Evolutionary conservation across 768 basidiomycete genomes (phyloP), one percentile per base, ranked within the genome.

Genomic region (Suillus subluteus): DNA sequence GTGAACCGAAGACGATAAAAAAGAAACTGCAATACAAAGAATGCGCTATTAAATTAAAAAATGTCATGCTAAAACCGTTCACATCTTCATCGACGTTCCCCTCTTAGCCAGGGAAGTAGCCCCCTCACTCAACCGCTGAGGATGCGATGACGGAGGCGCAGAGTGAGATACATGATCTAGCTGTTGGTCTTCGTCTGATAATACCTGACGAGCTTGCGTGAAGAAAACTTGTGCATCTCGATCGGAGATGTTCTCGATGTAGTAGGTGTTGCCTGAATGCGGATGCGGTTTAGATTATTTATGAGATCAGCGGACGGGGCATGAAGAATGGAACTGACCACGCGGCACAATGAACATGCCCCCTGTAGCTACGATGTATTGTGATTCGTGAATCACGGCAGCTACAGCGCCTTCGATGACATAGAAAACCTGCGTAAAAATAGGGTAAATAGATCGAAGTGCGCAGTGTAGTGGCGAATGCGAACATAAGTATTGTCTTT

Each of bases 401-500:
- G 90, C 90, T 15, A 99, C 91, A 2, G 94, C 92, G 13, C 98
- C 98, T 78, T 94, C 88, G 65, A 95, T 86, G 55, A 96, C 89
- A 74, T 90, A 90, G 80, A 92, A 91, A 2, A 90, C 82, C 91
- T 92, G 72, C 26, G 32, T 32, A 38, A 61, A 11, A 43, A 43
- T 4, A 30, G 37, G 18, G 40, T 67, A 40, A 66, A 59, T 6
- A 46, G 30, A 54, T 40, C 3, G 6, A 63, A 46, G 52, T 6
- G 26, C 9, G 23, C 37, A 43, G 23, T 1, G 54, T 6, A 56
- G 58, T 38, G 3, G n/a, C 6, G 50, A 43, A 30, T 11, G 83
- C 92, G 70, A 68, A 95, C 94, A 75, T 93, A 96, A 32, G 94
- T 94, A 71, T 99, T 99, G 73, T 99, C 98, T 74, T 92, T 96